A percentile compares a stretch with the other conserved stretches of the same genome.
Evolutionary conservation across 2,329 filamentous ascomycete genomes (phyloP).

Genomic region (Botrytis cinerea): DNA sequence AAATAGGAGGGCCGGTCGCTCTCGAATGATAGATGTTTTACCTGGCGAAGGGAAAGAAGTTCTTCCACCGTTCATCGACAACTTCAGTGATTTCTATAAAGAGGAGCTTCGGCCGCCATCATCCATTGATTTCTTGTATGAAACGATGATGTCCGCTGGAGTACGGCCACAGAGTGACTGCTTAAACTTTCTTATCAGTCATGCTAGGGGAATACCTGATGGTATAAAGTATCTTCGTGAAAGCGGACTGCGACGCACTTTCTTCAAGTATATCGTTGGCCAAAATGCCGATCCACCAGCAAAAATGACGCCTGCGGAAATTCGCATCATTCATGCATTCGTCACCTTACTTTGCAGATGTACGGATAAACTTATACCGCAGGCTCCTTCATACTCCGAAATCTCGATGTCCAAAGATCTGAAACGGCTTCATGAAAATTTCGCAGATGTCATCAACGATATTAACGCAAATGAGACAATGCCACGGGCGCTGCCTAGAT

Average conservation of each 20-base stretch:
- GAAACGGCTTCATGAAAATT: not conserved
- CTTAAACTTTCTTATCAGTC: conserved; percentile 57
- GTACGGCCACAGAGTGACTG: conserved; percentile 52
- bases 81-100: conserved; percentile 64
- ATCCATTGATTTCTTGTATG: conserved; percentile 57
- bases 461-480: conserved; percentile 3
- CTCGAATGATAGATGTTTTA: conserved; percentile 39
- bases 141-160: conserved; percentile 54
- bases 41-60: conserved; percentile 64
- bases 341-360: conserved; percentile 51
- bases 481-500: conserved; percentile 8
- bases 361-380: conserved; percentile 37
- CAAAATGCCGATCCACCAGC: conserved; percentile 19
- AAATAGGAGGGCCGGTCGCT: conserved; percentile 35
- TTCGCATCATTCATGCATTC: conserved; percentile 51
- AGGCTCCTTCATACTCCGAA: not conserved
- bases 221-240: conserved; percentile 55
- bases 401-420: not conserved
- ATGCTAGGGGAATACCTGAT: conserved; percentile 51
- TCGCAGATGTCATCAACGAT: not conserved
- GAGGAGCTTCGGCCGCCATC: conserved; percentile 60
- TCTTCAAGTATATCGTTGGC: conserved; percentile 29
- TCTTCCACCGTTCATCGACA: conserved; percentile 56
- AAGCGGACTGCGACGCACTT: conserved; percentile 39
- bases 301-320: conserved; percentile 29